Evolutionary conservation across 2,329 filamentous ascomycete species (phyloP), one percentile per base, ranked within the genome.

Genomic region (Metarhizium guizhouense): DNA sequence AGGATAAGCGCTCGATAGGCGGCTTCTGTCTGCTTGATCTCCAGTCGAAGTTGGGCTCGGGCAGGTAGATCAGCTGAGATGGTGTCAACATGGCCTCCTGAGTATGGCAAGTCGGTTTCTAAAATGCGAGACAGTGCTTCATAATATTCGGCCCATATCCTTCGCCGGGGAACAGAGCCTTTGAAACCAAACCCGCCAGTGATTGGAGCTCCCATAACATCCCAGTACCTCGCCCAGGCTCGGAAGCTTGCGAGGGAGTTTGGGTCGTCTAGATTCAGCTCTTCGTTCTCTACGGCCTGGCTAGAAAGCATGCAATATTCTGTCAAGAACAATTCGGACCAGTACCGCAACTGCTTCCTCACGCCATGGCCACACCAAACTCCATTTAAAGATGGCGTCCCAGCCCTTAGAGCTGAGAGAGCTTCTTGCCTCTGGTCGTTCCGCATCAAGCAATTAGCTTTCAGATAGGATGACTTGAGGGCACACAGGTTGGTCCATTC

Each of bases 61-160:
- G 77, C 76, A 3, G 81, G 85, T 16, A 76, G 69, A 45, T 82
- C 79, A 38, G 72, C 73, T 11, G 73, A 63, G 40, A 69, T 65
- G 48, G 71, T 65, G 60, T 68, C 64, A 54, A 74, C 60, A 59
- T 77, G 71, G 4, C 74, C 80, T 0, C 76, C 74, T 1, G 81
- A 77, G 53, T 84, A 88, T 0, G 84, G 75, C 25, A 88, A 65
- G 57, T 84, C 81, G 54, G 83, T 73, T 62, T 86, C 85, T 6
- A 96, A 70, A 40, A 95, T 82, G n/a, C 77, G 77, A 2, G 91
- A 95, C 18, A 96, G 74, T 1, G 87, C 83, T 48, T 83, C 74
- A 67, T 96, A 96, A 69, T 96, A 96, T 59, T 89, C 83, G 63
- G 82, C 85, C 92, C 92, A 96, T 48, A 95, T 84, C 45, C 83